A percentile compares a stretch with the other conserved stretches of the same genome.
Evolutionary conservation across 106 monocot genomes (phyloP).

Genomic region (Dactylorhiza incarnata): DNA sequence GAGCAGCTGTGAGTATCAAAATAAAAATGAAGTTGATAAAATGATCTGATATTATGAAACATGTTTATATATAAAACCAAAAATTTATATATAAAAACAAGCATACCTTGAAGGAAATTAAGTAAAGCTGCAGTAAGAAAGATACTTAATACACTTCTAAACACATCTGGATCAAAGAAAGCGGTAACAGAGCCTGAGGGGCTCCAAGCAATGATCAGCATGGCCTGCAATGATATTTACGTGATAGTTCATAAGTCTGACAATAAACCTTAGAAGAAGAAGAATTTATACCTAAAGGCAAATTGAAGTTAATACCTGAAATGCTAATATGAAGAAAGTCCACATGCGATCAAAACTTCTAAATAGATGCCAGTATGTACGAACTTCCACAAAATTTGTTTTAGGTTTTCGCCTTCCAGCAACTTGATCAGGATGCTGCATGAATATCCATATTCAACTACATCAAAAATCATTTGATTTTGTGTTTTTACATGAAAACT

Average conservation of each 20-base stretch:
- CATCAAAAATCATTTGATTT: not conserved
- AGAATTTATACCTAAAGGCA: not conserved
- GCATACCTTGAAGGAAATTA: conserved; percentile 84
- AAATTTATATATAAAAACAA: not conserved
- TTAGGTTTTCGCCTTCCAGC: conserved; percentile 58
- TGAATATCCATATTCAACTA: not conserved
- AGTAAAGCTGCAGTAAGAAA: conserved; percentile 91
- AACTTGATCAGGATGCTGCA: conserved; percentile 38
- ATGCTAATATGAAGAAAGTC: conserved; percentile 81
- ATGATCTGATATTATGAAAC: not conserved
- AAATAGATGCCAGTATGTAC: conserved; percentile 88
- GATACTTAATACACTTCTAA: conserved; percentile 73
- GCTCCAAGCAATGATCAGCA: conserved; percentile 97
- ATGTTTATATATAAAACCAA: no score
- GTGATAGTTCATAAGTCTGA: not conserved
- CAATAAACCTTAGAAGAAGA: conserved; percentile 1
- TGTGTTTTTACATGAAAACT: not conserved
- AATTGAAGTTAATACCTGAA: conserved; percentile 49
- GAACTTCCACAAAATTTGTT: conserved; percentile 94
- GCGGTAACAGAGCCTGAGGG: conserved; percentile 63
- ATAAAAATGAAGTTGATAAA: conserved; percentile 1
- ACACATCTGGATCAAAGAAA: conserved; percentile 80
- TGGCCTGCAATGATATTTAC: conserved; percentile 49
- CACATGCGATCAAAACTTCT: conserved; percentile 99
- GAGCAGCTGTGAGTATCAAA: conserved; percentile 37